Conservation (phyloP, 495 filamentous ascomycete genomes). For the Aspergillus biplanus region DNA sequence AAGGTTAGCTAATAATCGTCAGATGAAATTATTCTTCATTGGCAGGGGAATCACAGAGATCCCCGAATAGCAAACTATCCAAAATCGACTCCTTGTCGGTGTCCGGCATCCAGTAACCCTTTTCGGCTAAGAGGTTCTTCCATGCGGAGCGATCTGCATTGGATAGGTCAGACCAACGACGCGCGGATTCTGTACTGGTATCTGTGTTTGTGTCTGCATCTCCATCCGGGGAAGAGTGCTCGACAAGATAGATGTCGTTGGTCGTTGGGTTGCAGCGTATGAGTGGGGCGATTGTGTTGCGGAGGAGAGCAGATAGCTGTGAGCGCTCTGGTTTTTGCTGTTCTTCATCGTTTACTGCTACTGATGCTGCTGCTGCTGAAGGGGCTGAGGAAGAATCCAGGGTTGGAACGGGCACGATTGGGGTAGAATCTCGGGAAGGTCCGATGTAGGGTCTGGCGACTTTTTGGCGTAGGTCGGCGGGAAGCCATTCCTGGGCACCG, state of each 20-base stretch:
- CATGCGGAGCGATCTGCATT: constrained; percentile 62
- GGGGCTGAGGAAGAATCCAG: not conserved
- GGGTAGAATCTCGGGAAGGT: not conserved
- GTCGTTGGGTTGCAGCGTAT: constrained; percentile 15
- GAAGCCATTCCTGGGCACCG: constrained; percentile 52
- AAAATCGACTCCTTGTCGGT: constrained; percentile 66
- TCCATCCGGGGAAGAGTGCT: constrained; percentile 3
- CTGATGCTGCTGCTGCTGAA: not conserved
- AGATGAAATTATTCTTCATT: not conserved
- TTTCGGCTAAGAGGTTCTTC: constrained; percentile 67
- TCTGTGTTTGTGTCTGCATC: constrained; percentile 1
- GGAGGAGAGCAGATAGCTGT: not conserved
- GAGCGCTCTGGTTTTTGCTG: not conserved
- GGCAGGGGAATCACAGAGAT: constrained; percentile 48
- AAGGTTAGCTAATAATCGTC: not conserved
- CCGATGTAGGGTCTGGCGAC: constrained; percentile 25
- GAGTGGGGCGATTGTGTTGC: constrained; percentile 13
- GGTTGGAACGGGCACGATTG: constrained; percentile 8
- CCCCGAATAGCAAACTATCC: constrained; percentile 73
- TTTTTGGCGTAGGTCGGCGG: constrained; percentile 35
- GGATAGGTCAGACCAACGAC: constrained; percentile 69
- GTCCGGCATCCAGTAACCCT: constrained; percentile 72
- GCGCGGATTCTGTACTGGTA: constrained; percentile 25
- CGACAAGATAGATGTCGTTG: constrained; percentile 14
- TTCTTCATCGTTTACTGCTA: constrained; percentile 1